phyloP scores from a whole-genome alignment of 257 asterid genomes.

The Przewalskia tangutica region DNA sequence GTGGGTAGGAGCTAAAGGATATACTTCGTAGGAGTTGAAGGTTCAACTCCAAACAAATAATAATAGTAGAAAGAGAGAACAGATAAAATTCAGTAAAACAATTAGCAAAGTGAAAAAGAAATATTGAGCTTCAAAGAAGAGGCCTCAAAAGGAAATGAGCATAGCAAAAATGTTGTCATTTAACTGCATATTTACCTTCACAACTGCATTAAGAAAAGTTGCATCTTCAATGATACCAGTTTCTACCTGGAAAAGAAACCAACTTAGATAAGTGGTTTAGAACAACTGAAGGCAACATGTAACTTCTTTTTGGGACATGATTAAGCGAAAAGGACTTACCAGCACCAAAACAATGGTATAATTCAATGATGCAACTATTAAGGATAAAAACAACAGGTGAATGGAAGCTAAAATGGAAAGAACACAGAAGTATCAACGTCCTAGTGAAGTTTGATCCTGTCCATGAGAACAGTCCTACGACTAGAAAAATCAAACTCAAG shows the following conservation, averaged over 20 bases:
- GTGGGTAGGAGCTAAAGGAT: neutral
- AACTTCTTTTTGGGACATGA: neutral
- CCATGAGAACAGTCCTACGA: neutral
- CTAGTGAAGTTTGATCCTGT: neutral
- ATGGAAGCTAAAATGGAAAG: neutral
- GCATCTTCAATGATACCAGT: conserved; percentile 63
- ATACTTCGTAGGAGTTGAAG: neutral
- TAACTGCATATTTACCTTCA: conserved; percentile 44
- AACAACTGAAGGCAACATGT: neutral
- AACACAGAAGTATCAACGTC: neutral
- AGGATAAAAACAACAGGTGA: neutral
- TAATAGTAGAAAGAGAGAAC: neutral
- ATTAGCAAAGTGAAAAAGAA: neutral
- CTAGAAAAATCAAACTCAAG: neutral
- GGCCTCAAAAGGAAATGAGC: neutral
- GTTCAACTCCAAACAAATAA: neutral
- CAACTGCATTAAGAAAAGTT: conserved; percentile 75
- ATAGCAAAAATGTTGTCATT: neutral
- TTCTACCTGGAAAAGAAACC: conserved; percentile 42
- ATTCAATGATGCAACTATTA: neutral
- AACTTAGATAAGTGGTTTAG: neutral
- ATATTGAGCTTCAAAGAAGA: neutral
- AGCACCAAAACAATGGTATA: neutral
- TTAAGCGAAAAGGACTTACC: neutral
- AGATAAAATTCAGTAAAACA: neutral